Conservation (phyloP, 73 alveolate species). For the Uronychia binucleata region DNA sequence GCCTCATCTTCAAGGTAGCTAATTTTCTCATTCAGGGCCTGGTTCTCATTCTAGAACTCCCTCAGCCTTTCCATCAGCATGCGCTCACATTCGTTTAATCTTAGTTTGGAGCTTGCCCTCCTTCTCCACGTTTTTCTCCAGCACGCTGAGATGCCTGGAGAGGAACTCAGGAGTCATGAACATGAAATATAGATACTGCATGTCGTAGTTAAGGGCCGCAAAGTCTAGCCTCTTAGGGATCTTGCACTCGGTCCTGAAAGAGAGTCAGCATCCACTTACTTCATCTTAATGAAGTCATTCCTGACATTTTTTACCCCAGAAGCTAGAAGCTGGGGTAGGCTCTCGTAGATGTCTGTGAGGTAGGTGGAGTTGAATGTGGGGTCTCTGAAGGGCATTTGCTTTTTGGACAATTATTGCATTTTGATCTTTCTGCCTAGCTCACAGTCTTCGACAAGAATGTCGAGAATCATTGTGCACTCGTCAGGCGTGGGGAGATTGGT, state of each 20-base stretch:
- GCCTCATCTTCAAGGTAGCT: background rate
- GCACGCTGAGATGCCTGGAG: background rate
- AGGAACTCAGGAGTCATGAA: background rate
- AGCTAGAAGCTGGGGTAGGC: background rate
- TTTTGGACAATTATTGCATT: background rate
- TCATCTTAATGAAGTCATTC: background rate
- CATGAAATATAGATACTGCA: slow-evolving; percentile 2
- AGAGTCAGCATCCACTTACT: background rate
- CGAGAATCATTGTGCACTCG: background rate
- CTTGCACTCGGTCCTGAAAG: background rate
- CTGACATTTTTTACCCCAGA: background rate
- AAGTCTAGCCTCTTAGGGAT: background rate
- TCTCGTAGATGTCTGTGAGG: background rate
- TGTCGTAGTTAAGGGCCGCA: background rate
- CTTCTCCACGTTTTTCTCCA: background rate
- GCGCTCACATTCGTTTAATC: background rate
- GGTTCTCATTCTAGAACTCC: background rate
- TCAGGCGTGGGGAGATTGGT: background rate
- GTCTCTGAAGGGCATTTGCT: background rate
- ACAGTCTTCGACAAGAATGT: background rate
- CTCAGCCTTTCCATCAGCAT: too few species aligned
- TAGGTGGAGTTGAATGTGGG: background rate
- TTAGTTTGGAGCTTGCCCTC: background rate
- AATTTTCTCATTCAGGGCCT: background rate
- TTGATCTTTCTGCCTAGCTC: background rate